These are phyloP conservation scores for Conidiobolus incongruus DNA, from an alignment of 371 early-diverging fungal species.

Conservation along the genomic window DNA sequence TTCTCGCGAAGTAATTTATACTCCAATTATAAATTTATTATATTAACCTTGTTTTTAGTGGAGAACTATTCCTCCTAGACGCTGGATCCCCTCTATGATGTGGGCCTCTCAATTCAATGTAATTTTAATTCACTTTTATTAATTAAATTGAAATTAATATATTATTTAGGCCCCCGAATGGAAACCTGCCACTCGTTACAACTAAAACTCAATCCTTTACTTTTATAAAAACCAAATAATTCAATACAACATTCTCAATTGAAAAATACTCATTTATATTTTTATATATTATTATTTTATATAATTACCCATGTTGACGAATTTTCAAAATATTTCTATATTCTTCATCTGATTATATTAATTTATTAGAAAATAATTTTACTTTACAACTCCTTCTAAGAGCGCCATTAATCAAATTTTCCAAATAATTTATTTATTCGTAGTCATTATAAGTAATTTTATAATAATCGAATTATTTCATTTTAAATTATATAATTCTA, in stretches of 20 bases:
- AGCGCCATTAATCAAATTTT: too few relatives aligned
- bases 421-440: too few relatives aligned
- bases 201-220: background rate
- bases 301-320: background rate
- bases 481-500: too few relatives aligned
- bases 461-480: too few relatives aligned
- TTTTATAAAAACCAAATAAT: too few relatives aligned
- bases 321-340: background rate
- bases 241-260: too few relatives aligned
- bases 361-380: background rate
- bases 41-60: constrained; percentile 1
- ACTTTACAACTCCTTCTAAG: too few relatives aligned
- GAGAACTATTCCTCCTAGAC: constrained; percentile 5
- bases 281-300: too few relatives aligned
- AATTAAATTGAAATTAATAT: background rate
- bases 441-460: too few relatives aligned
- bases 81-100: constrained; percentile 9
- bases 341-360: background rate
- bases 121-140: background rate
- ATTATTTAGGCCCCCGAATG: background rate
- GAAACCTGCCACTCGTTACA: background rate
- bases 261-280: too few relatives aligned
- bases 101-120: constrained; percentile 2
- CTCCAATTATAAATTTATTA: background rate
- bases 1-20: constrained; percentile 4